Evolutionary conservation across 345 rosid genomes (phyloP), one percentile per base, ranked within the genome.

Genomic region (Durio zibethinus): DNA sequence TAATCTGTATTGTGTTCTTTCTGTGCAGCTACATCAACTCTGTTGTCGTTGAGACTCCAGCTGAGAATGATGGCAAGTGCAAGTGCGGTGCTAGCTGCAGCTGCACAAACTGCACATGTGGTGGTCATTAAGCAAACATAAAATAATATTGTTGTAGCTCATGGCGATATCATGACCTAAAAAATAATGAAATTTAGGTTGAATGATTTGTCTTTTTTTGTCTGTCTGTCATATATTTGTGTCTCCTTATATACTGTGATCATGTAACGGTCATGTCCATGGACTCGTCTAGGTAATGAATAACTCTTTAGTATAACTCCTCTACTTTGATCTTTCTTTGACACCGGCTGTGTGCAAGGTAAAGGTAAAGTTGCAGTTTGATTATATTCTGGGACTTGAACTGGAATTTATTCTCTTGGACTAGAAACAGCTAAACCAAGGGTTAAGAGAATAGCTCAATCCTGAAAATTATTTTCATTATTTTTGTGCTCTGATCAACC

Each of bases 21-120:
- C 12, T 48, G 18, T 73, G 83, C 88, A 91, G 96, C 94, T 80
- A 67, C 80, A 79, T 81, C 75, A 81, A 77, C 74, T 70, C 84
- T 14, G 80, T 86, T 45, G 73, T 68, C 67, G 81, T 89, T 87
- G 96, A 86, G 14, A 85, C 78, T 67, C 83, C 85, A 1, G 93
- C 85, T 1, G 94, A 87, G 85, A 75, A 87, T 70, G 89, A 89
- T 1, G 90, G 94, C 79, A 81, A 88, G 74, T 94, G 98, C 97
- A 89, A 91, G 87, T 94, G 98, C 77, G 97, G 98, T 14, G 11
- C 86, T 42, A 76, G 35, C 86, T 94, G 98, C 93, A 16, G 85
- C 57, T 94, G 98, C 82, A 70, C 77, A 23, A 12, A 78, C 85
- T 94, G 98, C 91, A 83, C 92, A 60, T 92, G 98, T 63, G 90